Evolutionary conservation across 768 basidiomycete species (phyloP).

Genomic region (Clitopilus passeckerianus): DNA sequence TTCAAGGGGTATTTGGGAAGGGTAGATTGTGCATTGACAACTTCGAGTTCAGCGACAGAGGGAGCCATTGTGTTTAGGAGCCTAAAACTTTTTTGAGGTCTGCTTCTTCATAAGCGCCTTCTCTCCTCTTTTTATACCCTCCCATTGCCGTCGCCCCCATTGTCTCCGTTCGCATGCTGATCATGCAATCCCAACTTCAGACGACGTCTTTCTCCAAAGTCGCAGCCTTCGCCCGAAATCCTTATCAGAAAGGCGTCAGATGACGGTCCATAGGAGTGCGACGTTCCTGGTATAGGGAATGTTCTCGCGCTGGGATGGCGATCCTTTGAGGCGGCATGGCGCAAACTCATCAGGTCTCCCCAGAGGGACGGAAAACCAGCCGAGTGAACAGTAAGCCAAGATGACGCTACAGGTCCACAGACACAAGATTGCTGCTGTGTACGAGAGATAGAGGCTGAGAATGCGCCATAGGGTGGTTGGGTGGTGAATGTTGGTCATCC

Average conservation of each 20-base stretch:
- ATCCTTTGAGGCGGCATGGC: background rate
- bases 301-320: background rate
- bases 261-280: background rate
- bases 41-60: constrained; percentile 21
- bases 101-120: background rate
- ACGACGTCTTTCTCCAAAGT: background rate
- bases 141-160: background rate
- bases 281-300: background rate
- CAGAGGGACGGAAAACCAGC: background rate
- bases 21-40: background rate
- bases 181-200: background rate
- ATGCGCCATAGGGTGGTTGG: no score
- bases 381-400: background rate
- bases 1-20: constrained; percentile 5
- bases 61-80: constrained; percentile 20
- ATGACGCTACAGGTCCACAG: background rate
- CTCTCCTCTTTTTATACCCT: background rate
- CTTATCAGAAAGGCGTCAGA: background rate
- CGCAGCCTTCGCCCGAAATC: background rate
- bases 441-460: background rate
- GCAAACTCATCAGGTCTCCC: background rate
- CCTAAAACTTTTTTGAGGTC: background rate
- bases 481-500: background rate
- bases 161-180: background rate
- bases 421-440: background rate